Evolutionary conservation across 2,329 filamentous ascomycete genomes (phyloP), one percentile per base, ranked within the genome.

Genomic region (Phialophora verrucosa): DNA sequence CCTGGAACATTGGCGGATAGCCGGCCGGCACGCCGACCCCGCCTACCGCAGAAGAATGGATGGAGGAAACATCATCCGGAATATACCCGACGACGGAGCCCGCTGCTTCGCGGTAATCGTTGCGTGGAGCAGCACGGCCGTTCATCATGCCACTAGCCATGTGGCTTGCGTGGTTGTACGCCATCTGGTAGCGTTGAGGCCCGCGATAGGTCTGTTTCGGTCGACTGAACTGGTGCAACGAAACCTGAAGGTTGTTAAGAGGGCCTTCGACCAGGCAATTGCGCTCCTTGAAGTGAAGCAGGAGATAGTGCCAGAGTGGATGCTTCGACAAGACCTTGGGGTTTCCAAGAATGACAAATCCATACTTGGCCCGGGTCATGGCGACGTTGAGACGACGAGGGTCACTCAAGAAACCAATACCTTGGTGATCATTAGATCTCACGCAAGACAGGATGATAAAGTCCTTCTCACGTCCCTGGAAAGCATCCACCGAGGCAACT

Each of bases 381-480:
- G 94, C 95, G 25, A 99, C 95, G 76, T 99, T 99, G 74, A 99
- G 88, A 84, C 95, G 94, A 71, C 95, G 92, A 60, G 95, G 95
- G 74, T 99, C 95, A 67, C 93, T 98, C 83, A 99, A 83, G 87
- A 99, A 99, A 81, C 95, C 95, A 74, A 99, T 99, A 72, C 95
- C 95, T 78, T 99, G 95, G 78, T 98, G 96, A 74, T 99, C 95
- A 77, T 99, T 99, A 76, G 94, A 98, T 76, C 95, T 92, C 59
- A 99, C 95, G 76, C 95, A 99, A 68, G 95, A 98, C 35, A 99
- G 84, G 47, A 99, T 93, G 74, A 99, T 99, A 75, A 97, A 99
- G 76, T 99, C 95, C 82, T 99, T 99, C 81, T 99, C 95, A 83
- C 95, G 91, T 60, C 95, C 95, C 77, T 99, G 95, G 85, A 99